Evolutionary conservation across 2,329 filamentous ascomycete genomes (phyloP), one percentile per base, ranked within the genome.

Genomic region (Cryphonectria parasitica): DNA sequence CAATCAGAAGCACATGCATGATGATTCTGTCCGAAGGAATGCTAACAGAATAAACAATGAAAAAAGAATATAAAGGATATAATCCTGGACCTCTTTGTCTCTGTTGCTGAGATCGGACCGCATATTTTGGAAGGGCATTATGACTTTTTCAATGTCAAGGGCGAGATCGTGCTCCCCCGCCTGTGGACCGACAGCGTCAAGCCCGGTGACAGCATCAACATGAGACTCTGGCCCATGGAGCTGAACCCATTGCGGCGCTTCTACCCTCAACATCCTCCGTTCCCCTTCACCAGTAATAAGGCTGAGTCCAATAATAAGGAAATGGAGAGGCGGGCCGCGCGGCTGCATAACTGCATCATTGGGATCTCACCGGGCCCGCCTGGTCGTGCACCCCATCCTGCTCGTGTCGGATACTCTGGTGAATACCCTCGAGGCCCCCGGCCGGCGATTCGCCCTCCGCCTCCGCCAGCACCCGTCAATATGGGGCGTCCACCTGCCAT

Each of bases 41-140:
- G 19, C 65, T 71, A 10, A 68, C 25, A 49, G 22, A 19, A n/a
- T n/a, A 22, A 6, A 22, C 19, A 6, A 34, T 34, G 3, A 17
- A 7, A 36, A 6, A 11, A 71, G 69, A 10, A 19, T 13, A 64
- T 71, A 43, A 62, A n/a, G 41, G 13, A 10, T 15, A 43, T 36
- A 1, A 49, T 71, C 6, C 17, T 31, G 1, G 52, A 71, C n/a
- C 31, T 66, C 17, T 69, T 64, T 31, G 43, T n/a, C 6, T 19
- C 52, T 56, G 28, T 66, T 5, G 2, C 34, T 5, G 62, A 41
- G 3, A 34, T 66, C 5, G 66, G 66, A 2, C 41, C 49, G 11
- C 43, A 71, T 31, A 62, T 71, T 19, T 19, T 62, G 43, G 66
- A 71, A 28, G 66, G 62, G 1, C 69, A 71, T 41, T 71, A 66